Percentiles rank a stretch among this genome's conserved stretches.
Conservation (phyloP, 2,329 filamentous ascomycete genomes). For the Bipolaris oryzae region DNA sequence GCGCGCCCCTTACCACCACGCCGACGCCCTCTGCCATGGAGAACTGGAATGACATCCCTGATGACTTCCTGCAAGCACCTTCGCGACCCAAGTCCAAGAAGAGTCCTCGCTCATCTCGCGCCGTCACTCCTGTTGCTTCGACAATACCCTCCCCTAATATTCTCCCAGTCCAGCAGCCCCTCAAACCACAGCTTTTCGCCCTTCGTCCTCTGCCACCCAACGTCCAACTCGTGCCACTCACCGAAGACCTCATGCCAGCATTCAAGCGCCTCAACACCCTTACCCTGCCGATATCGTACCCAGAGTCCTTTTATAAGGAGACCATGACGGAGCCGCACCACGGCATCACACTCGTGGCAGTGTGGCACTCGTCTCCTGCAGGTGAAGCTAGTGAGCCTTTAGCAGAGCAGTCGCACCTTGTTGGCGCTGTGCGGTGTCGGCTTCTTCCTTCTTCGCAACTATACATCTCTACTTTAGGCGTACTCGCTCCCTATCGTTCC, state of each 20-base stretch:
- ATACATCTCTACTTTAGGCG: slow-evolving; percentile 66
- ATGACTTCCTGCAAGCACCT: slow-evolving; percentile 33
- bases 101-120: slow-evolving; percentile 30
- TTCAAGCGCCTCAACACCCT: slow-evolving; percentile 64
- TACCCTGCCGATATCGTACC: slow-evolving; percentile 66
- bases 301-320: slow-evolving; percentile 65
- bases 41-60: slow-evolving; percentile 39
- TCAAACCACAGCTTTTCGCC: slow-evolving; percentile 28
- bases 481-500: slow-evolving; percentile 64
- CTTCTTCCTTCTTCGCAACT: slow-evolving; percentile 52
- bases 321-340: slow-evolving; percentile 61
- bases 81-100: slow-evolving; percentile 33
- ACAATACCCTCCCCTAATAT: slow-evolving; percentile 24
- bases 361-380: slow-evolving; percentile 55
- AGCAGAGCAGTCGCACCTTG: slow-evolving; percentile 43
- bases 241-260: slow-evolving; percentile 59
- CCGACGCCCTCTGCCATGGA: slow-evolving; percentile 26
- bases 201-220: slow-evolving; percentile 53
- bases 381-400: not conserved
- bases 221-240: slow-evolving; percentile 60
- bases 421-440: slow-evolving; percentile 57
- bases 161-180: slow-evolving; percentile 12
- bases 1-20: slow-evolving; percentile 23
- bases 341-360: slow-evolving; percentile 63
- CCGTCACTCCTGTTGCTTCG: slow-evolving; percentile 25